These are phyloP conservation scores for Colletotrichum neosansevieriae DNA, from an alignment of 2,329 filamentous ascomycete species.

Conservation along the genomic window DNA sequence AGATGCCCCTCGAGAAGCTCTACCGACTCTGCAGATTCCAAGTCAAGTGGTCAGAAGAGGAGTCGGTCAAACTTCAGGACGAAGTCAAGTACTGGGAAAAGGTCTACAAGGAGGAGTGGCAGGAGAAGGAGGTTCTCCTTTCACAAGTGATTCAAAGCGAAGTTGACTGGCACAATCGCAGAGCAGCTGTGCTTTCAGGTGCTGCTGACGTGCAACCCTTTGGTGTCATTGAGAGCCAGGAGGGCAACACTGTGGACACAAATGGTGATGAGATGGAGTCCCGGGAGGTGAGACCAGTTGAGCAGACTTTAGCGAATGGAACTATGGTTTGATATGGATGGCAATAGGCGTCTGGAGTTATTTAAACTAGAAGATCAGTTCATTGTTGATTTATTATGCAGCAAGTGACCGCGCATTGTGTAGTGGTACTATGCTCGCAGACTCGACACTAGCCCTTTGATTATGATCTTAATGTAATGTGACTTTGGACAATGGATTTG, in stretches of 20 bases:
- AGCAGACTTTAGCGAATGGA: constrained; percentile 27
- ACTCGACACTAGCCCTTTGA: no score
- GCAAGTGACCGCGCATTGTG: no score
- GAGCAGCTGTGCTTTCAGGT: constrained; percentile 65
- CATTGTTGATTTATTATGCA: background rate
- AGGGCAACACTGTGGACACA: constrained; percentile 13
- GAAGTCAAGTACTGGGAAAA: constrained; percentile 77
- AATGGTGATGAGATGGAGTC: constrained; percentile 44
- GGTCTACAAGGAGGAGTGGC: constrained; percentile 78
- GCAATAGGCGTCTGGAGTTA: constrained; percentile 18
- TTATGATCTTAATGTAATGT: no score
- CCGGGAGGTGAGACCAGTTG: constrained; percentile 40
- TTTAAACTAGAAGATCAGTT: constrained; percentile 15
- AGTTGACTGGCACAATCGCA: constrained; percentile 72
- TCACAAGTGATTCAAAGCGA: constrained; percentile 78
- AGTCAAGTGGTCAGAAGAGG: constrained; percentile 78
- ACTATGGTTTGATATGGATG: background rate
- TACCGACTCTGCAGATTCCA: constrained; percentile 78
- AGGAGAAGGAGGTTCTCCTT: constrained; percentile 83
- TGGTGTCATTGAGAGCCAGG: constrained; percentile 46
- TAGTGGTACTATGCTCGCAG: no score
- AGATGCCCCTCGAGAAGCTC: constrained; percentile 69
- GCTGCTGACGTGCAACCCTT: constrained; percentile 59
- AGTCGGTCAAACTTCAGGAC: constrained; percentile 71
- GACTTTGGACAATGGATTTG: no score